Percentiles rank a stretch among this genome's conserved stretches.
phyloP scores from a whole-genome alignment of 495 filamentous ascomycete species.

The Tuber borchii region DNA sequence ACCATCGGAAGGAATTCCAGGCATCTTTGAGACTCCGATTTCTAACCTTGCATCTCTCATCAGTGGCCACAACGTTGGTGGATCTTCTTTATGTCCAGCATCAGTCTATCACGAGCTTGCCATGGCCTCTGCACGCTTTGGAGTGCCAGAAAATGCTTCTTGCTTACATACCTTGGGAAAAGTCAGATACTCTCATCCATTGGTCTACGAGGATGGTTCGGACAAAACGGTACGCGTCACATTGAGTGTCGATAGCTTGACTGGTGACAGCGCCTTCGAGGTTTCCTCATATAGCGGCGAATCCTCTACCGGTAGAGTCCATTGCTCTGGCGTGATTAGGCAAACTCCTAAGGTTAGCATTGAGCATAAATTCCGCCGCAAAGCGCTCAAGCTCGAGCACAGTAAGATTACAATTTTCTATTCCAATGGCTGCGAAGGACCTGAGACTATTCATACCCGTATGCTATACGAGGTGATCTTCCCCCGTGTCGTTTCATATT shows the following conservation, averaged over 20 bases:
- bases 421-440: constrained; percentile 42
- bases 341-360: constrained; percentile 25
- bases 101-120: constrained; percentile 34
- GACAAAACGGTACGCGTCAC: constrained; percentile 25
- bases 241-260: constrained; percentile 22
- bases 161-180: constrained; percentile 26
- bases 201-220: constrained; percentile 24
- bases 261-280: constrained; percentile 25
- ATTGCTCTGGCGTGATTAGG: constrained; percentile 27
- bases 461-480: constrained; percentile 71
- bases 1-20: constrained; percentile 24
- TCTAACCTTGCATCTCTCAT: constrained; percentile 49
- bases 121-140: constrained; percentile 25
- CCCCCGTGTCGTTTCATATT: constrained; percentile 63
- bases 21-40: constrained; percentile 50
- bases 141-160: constrained; percentile 12
- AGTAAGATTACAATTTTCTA: constrained; percentile 30
- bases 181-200: constrained; percentile 26
- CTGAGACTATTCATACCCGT: constrained; percentile 50
- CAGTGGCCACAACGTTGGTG: constrained; percentile 56
- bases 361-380: constrained; percentile 27
- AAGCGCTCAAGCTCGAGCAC: constrained; percentile 29
- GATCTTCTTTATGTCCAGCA: constrained; percentile 50
- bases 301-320: constrained; percentile 5
- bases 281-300: constrained; percentile 16